These are phyloP conservation scores for Pseudozyma hubeiensis DNA, from an alignment of 1,284 basidiomycete genomes.

Conservation along the genomic window DNA sequence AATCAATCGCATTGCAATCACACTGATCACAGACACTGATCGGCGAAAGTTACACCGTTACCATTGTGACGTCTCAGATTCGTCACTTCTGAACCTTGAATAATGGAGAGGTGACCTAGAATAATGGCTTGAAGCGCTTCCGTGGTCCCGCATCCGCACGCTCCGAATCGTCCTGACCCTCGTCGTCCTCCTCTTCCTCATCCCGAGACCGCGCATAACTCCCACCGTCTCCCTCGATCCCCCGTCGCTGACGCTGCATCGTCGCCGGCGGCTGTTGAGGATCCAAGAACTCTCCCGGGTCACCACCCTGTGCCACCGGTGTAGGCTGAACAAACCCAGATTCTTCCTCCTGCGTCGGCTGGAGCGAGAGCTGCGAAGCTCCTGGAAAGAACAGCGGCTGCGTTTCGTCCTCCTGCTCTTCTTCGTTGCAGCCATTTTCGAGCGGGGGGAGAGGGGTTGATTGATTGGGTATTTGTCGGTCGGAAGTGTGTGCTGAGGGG, in stretches of 20 bases:
- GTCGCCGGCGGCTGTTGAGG: not conserved
- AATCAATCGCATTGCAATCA: no score
- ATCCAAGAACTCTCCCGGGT: conserved; percentile 24
- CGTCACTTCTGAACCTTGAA: no score
- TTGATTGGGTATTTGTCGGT: conserved; percentile 5
- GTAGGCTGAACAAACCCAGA: conserved; percentile 19
- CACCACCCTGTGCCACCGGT: conserved; percentile 29
- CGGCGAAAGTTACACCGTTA: no score
- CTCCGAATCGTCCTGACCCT: not conserved
- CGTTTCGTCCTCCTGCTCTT: conserved; percentile 4
- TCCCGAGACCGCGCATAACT: not conserved
- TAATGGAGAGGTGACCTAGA: no score
- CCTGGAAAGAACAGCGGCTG: conserved; percentile 45
- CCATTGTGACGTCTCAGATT: no score
- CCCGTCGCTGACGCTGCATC: not conserved
- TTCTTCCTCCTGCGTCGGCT: conserved; percentile 9
- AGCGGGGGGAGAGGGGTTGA: conserved; percentile 15
- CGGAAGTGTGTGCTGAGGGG: not conserved
- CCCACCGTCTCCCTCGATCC: not conserved
- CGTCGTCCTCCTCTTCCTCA: conserved; percentile 10
- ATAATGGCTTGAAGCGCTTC: conserved; percentile 38
- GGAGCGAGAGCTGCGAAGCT: conserved; percentile 17
- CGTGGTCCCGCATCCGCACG: not conserved
- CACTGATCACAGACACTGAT: not conserved
- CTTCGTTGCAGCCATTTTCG: not conserved